Conservation (phyloP, 305 asterid species). For the Solanum aculeatissimum region DNA sequence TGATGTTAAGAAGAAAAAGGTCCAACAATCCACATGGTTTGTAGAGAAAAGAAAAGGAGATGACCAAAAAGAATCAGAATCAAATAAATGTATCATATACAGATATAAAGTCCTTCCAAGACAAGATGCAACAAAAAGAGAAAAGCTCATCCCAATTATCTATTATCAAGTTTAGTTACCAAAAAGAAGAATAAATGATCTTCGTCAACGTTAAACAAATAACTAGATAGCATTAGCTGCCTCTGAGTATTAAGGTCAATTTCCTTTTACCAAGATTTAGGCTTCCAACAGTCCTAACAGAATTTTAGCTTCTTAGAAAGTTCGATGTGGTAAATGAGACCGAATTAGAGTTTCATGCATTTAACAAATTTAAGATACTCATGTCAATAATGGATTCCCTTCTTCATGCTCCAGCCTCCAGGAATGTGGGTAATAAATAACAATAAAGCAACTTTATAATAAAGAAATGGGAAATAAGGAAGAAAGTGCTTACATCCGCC, state of each 20-base stretch:
- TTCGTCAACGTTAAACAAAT: background rate
- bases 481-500: constrained; percentile 45
- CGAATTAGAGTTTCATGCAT: background rate
- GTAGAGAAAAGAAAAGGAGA: background rate
- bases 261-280: background rate
- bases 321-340: background rate
- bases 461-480: background rate
- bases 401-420: background rate
- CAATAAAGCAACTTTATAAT: background rate
- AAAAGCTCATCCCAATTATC: background rate
- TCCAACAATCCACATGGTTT: background rate
- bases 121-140: background rate
- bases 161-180: background rate
- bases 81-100: background rate
- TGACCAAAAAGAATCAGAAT: background rate
- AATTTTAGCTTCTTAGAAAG: background rate
- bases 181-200: background rate
- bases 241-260: background rate
- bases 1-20: background rate
- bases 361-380: background rate
- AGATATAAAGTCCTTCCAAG: background rate
- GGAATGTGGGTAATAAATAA: background rate
- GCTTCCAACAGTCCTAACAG: background rate
- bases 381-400: background rate
- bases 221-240: background rate